Percentiles rank a stretch among this genome's conserved stretches.
Evolutionary conservation across 2,329 filamentous ascomycete genomes (phyloP).

Genomic region (Neophaeococcomyces aloes): DNA sequence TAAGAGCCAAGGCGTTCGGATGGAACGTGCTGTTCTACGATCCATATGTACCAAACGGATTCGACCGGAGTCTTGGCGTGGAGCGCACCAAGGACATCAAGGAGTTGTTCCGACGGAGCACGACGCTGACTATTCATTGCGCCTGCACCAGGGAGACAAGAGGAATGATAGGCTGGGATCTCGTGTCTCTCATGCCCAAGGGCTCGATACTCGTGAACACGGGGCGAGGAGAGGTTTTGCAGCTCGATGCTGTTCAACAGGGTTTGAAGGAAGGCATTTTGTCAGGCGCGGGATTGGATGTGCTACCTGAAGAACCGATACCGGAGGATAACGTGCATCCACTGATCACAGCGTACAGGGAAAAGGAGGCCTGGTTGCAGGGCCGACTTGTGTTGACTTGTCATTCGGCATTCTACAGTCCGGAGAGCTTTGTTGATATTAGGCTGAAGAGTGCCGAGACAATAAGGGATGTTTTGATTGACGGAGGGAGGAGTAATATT

Average conservation of each 20-base stretch:
- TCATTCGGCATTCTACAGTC: conserved; percentile 20
- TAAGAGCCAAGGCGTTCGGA: conserved; percentile 55
- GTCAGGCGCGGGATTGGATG: conserved; percentile 17
- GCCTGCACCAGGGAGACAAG: conserved; percentile 51
- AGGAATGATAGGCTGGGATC: conserved; percentile 48
- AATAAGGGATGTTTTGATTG: conserved; percentile 19
- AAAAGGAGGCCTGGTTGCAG: conserved; percentile 17
- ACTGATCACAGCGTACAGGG: conserved; percentile 17
- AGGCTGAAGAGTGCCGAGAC: conserved; percentile 17
- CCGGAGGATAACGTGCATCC: conserved; percentile 16
- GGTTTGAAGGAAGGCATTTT: conserved; percentile 16
- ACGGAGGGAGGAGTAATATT: conserved; percentile 17
- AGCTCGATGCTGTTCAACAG: conserved; percentile 44
- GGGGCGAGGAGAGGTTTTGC: conserved; percentile 54
- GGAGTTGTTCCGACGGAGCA: conserved; percentile 44
- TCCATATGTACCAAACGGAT: conserved; percentile 41
- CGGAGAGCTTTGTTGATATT: conserved; percentile 19
- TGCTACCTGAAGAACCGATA: conserved; percentile 19
- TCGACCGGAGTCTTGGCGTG: conserved; percentile 39
- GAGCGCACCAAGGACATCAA: conserved; percentile 35
- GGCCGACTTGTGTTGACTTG: conserved; percentile 18
- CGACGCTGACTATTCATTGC: conserved; percentile 57
- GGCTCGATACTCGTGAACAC: conserved; percentile 57
- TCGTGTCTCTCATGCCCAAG: conserved; percentile 47
- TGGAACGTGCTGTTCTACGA: conserved; percentile 54